phyloP scores from a whole-genome alignment of 1,284 basidiomycete species.

The Heterobasidion parviporum region DNA sequence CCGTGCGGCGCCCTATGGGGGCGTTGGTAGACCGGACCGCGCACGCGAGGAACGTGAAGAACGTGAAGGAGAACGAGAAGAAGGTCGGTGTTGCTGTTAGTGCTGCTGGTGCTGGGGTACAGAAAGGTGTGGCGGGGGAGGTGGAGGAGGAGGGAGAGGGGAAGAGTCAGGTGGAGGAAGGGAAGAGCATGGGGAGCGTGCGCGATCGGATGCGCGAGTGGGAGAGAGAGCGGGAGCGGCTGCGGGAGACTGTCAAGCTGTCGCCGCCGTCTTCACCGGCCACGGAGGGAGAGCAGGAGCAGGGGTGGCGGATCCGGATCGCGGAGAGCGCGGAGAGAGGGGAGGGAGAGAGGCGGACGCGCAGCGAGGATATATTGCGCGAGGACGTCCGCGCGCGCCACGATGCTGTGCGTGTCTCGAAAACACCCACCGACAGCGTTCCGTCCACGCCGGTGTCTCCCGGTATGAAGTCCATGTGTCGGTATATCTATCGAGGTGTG shows the following conservation, averaged over 20 bases:
- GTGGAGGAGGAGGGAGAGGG: constrained; percentile 31
- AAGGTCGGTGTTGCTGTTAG: neutral
- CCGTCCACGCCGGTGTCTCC: constrained; percentile 7
- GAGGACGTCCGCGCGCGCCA: neutral
- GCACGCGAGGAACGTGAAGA: neutral
- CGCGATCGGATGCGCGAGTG: constrained; percentile 15
- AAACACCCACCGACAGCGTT: constrained; percentile 1
- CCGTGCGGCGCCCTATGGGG: neutral
- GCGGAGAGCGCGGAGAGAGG: neutral
- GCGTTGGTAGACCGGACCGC: neutral
- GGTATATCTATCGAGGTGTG: neutral
- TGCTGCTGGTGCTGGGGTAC: neutral
- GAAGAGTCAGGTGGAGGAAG: constrained; percentile 20
- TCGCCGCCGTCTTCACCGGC: neutral
- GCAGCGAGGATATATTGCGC: neutral
- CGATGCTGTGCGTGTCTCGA: constrained; percentile 1
- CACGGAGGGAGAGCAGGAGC: constrained; percentile 1
- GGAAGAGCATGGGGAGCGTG: constrained; percentile 23
- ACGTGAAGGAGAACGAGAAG: constrained; percentile 2
- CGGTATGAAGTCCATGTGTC: constrained; percentile 1
- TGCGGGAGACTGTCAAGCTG: constrained; percentile 10
- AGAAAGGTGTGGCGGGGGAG: constrained; percentile 9
- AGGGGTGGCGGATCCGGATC: neutral
- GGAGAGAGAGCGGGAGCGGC: constrained; percentile 15
- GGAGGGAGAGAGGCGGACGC: neutral